Conservation (phyloP, 2,329 filamentous ascomycete species). For the Cladosporium sp. region DNA sequence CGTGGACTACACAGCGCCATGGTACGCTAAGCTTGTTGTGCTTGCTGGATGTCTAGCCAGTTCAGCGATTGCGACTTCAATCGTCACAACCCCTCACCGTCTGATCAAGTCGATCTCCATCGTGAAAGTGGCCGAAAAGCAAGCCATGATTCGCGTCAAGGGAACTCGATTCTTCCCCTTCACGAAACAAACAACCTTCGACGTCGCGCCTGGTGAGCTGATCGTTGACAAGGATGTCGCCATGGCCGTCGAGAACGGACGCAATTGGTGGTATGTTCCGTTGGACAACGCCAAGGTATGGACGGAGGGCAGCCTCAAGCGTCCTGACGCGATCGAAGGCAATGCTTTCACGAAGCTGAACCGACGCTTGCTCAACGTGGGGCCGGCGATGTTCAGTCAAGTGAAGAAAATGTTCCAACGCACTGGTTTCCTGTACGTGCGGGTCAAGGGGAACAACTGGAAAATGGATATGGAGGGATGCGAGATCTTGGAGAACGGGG, state of each 20-base stretch:
- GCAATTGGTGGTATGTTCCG: background rate
- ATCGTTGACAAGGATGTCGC: background rate
- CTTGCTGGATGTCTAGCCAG: constrained; percentile 6
- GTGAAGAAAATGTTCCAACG: constrained; percentile 33
- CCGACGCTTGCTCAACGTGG: background rate
- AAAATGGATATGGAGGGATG: constrained; percentile 35
- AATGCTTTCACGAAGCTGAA: background rate
- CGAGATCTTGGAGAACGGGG: constrained; percentile 31
- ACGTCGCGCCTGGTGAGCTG: constrained; percentile 1
- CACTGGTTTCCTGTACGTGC: constrained; percentile 33
- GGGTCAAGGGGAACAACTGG: constrained; percentile 28
- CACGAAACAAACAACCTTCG: background rate
- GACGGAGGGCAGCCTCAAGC: background rate
- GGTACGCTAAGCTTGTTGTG: constrained; percentile 6
- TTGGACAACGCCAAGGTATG: background rate
- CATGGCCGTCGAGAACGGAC: background rate
- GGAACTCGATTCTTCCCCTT: constrained; percentile 9
- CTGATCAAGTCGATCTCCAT: constrained; percentile 15
- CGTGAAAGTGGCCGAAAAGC: background rate
- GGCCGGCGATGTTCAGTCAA: background rate
- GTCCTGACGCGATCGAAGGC: background rate
- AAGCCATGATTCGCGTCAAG: background rate
- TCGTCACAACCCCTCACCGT: background rate
- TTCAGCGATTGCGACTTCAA: background rate
- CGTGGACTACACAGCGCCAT: background rate